Conservation (phyloP, 1,284 basidiomycete genomes). For the Ganoderma sp. region DNA sequence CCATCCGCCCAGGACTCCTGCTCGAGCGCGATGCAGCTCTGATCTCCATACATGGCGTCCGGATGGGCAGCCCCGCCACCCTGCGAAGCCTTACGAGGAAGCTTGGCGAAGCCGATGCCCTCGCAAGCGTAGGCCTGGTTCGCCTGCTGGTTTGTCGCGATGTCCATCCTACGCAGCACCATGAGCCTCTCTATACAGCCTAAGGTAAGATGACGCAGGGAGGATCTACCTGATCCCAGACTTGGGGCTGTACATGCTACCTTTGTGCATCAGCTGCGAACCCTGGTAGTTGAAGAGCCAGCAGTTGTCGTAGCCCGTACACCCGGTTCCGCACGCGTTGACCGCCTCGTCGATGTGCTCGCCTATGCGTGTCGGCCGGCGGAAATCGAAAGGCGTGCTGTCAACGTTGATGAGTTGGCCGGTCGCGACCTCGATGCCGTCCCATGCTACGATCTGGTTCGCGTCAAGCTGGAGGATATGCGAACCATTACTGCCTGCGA, state of each 20-base stretch:
- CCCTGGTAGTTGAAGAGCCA: conserved; percentile 7
- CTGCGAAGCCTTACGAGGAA: conserved; percentile 9
- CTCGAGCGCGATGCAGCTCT: conserved; percentile 7
- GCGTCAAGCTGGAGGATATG: conserved; percentile 7
- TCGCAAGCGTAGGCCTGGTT: conserved; percentile 5
- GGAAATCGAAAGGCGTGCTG: conserved; percentile 3
- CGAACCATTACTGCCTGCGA: not conserved
- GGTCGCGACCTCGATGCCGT: conserved; percentile 6
- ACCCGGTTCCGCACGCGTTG: conserved; percentile 4
- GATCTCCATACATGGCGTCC: conserved; percentile 2
- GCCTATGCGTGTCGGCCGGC: conserved; percentile 1
- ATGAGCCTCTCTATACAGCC: not conserved
- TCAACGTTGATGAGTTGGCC: not conserved
- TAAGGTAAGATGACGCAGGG: not conserved
- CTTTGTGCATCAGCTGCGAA: not conserved
- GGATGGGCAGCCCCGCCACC: conserved; percentile 4
- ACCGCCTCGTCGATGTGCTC: conserved; percentile 3
- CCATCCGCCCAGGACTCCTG: conserved; percentile 7
- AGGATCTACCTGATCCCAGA: not conserved
- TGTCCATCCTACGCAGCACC: not conserved
- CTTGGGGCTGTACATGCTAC: conserved; percentile 1
- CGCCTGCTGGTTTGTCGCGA: conserved; percentile 7
- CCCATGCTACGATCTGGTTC: not conserved
- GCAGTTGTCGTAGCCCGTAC: conserved; percentile 6
- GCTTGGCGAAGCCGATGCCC: not conserved